Evolutionary conservation across 305 asterid species (phyloP).

Genomic region (Rubia balearica): DNA sequence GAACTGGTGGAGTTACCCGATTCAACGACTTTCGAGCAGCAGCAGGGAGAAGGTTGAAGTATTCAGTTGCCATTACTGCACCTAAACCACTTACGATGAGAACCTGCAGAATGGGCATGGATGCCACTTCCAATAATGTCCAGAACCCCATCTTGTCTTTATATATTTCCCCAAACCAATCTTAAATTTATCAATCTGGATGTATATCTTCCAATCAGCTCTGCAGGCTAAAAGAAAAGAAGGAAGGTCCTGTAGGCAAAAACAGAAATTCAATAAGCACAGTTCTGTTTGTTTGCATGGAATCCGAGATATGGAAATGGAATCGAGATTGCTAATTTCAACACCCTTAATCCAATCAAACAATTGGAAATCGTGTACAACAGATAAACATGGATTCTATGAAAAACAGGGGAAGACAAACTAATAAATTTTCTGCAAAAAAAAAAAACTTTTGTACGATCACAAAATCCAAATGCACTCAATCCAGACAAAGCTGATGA

Average conservation of each 20-base stretch:
- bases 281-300: not conserved
- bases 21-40: slow-evolving; percentile 49
- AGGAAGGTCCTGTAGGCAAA: slow-evolving; percentile 13
- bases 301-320: too few species aligned
- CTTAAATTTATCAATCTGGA: not conserved
- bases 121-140: slow-evolving; percentile 68
- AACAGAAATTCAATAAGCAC: not conserved
- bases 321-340: not conserved
- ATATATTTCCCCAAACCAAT: not conserved
- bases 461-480: not conserved
- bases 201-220: not conserved
- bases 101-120: slow-evolving; percentile 73
- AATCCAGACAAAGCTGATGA: not conserved
- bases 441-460: too few species aligned
- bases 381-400: not conserved
- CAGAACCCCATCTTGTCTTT: slow-evolving; percentile 48
- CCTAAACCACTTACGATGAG: slow-evolving; percentile 54
- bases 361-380: not conserved
- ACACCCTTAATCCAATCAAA: not conserved
- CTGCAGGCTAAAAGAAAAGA: slow-evolving; percentile 5
- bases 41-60: slow-evolving; percentile 50
- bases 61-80: slow-evolving; percentile 71
- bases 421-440: not conserved
- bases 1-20: slow-evolving; percentile 27
- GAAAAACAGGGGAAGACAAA: not conserved